These are phyloP conservation scores for Saccharomycopsis fodiens DNA, from an alignment of 805 yeast species.

Conservation along the genomic window DNA sequence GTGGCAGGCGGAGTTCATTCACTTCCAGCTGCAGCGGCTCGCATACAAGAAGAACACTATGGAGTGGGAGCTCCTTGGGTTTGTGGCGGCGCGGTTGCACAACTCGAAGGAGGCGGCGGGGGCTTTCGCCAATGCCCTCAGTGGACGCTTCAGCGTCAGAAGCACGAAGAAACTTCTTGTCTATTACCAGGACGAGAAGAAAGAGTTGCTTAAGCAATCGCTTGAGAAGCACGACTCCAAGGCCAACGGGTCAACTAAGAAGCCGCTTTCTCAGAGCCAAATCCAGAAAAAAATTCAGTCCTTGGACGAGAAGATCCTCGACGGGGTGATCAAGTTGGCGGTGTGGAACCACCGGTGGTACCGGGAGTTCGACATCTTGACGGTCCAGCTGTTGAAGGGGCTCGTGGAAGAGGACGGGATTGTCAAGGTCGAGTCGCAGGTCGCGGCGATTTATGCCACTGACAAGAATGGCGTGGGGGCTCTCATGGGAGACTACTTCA, in stretches of 20 bases:
- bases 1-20: constrained; percentile 90
- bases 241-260: constrained; percentile 20
- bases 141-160: constrained; percentile 70
- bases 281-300: constrained; percentile 32
- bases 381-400: constrained; percentile 48
- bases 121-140: constrained; percentile 70
- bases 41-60: constrained; percentile 68
- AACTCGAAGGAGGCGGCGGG: constrained; percentile 81
- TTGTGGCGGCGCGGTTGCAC: constrained; percentile 76
- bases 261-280: constrained; percentile 23
- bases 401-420: constrained; percentile 72
- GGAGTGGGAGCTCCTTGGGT: constrained; percentile 92
- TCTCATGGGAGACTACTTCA: constrained; percentile 45
- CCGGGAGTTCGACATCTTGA: constrained; percentile 72
- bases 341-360: constrained; percentile 99
- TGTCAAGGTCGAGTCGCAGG: constrained; percentile 65
- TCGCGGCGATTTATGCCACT: constrained; percentile 56
- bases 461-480: constrained; percentile 47
- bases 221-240: constrained; percentile 15
- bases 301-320: constrained; percentile 45
- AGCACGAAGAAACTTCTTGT: constrained; percentile 68
- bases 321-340: constrained; percentile 63
- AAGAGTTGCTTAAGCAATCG: constrained; percentile 25
- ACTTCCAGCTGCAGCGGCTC: constrained; percentile 81
- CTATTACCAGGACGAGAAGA: constrained; percentile 49